A percentile compares a stretch with the other conserved stretches of the same genome.
These are phyloP conservation scores for Cercospora nicotianae DNA, from an alignment of 2,329 filamentous ascomycete genomes.

Conservation along the genomic window DNA sequence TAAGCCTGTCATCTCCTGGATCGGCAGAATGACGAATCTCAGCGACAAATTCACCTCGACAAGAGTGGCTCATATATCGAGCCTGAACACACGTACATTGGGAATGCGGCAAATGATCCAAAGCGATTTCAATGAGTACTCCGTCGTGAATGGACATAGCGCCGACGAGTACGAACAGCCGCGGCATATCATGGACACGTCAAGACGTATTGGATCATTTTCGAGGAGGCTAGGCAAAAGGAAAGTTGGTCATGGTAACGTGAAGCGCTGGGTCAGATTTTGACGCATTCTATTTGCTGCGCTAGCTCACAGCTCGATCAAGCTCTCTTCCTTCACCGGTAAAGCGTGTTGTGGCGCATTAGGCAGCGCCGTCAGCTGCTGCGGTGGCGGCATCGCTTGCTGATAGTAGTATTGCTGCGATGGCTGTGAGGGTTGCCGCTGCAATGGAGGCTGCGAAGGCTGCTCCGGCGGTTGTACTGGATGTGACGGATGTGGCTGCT, in stretches of 20 bases:
- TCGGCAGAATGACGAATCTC: not conserved
- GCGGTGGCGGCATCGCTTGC: conserved; percentile 14
- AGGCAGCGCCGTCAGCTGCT: conserved; percentile 37
- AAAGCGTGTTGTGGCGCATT: conserved; percentile 36
- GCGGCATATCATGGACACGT: not conserved
- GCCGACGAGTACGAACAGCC: not conserved
- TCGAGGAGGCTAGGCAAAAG: not conserved
- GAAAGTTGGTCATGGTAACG: not conserved
- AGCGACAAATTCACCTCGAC: not conserved
- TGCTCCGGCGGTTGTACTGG: conserved; percentile 15
- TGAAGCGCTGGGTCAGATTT: conserved; percentile 1
- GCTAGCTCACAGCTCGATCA: conserved; percentile 32
- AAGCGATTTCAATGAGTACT: not conserved
- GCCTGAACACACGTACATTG: not conserved
- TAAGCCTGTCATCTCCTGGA: not conserved
- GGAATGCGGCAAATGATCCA: not conserved
- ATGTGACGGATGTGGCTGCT: conserved; percentile 20
- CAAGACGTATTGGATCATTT: not conserved
- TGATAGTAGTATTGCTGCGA: conserved; percentile 28
- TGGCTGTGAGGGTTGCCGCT: conserved; percentile 24
- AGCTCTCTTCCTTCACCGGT: conserved; percentile 39
- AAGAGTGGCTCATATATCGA: not conserved
- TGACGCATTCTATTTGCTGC: conserved; percentile 1
- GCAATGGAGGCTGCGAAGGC: conserved; percentile 22
- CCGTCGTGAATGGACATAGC: not conserved